phyloP scores from a whole-genome alignment of 352 stramenopile species.

The Phytophthora aleatoria region DNA sequence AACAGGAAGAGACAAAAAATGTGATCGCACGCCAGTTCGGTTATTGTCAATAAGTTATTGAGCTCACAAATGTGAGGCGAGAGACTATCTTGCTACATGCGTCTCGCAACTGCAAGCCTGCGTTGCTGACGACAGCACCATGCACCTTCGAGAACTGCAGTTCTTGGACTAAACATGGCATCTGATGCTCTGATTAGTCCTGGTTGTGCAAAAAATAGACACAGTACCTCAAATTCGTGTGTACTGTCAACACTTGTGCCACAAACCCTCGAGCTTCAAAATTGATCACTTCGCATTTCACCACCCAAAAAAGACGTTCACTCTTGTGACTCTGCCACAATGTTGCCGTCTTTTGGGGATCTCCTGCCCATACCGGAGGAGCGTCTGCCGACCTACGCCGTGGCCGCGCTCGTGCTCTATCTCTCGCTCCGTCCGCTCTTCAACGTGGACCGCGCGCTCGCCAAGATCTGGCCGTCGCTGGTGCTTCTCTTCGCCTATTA shows the following conservation, averaged over 20 bases:
- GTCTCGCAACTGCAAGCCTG: background rate
- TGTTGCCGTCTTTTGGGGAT: conserved; percentile 29
- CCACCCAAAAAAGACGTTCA: background rate
- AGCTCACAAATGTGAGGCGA: background rate
- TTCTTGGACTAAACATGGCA: conserved; percentile 22
- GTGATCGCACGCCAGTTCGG: too few species aligned
- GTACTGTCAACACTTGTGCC: conserved; percentile 11
- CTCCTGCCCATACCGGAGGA: conserved; percentile 37
- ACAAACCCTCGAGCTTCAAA: conserved; percentile 2
- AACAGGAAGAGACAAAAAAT: too few species aligned
- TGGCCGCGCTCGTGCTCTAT: conserved; percentile 56
- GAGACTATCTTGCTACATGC: background rate
- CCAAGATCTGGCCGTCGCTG: conserved; percentile 59
- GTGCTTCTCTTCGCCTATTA: conserved; percentile 57
- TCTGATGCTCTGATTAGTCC: conserved; percentile 22
- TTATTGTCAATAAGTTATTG: too few species aligned
- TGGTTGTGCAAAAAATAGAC: background rate
- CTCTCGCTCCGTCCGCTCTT: conserved; percentile 63
- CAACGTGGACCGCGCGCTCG: conserved; percentile 72
- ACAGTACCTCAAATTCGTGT: background rate
- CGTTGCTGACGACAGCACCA: background rate
- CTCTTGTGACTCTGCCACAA: background rate
- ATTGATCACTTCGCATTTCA: conserved; percentile 13
- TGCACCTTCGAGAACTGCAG: background rate
- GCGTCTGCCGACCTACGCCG: conserved; percentile 34